A percentile compares a stretch with the other conserved stretches of the same genome.
phyloP scores from a whole-genome alignment of 768 basidiomycete genomes.

The Dacryopinax spathularia region DNA sequence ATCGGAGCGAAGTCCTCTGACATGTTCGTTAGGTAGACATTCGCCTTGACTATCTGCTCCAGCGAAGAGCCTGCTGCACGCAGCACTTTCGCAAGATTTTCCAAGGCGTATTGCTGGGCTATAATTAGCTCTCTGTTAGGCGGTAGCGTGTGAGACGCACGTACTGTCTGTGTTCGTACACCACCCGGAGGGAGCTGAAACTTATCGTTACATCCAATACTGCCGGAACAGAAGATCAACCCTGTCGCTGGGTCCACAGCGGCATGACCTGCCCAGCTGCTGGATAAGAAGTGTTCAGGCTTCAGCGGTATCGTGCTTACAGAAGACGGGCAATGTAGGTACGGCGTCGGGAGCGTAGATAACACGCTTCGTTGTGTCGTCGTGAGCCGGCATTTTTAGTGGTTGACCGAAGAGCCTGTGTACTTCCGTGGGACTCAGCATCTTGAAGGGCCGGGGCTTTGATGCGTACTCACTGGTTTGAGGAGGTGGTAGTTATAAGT shows the following conservation, averaged over 20 bases:
- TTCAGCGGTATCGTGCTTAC: background rate
- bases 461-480: background rate
- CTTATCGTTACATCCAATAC: background rate
- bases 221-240: background rate
- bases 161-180: background rate
- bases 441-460: background rate
- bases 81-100: conserved; percentile 41
- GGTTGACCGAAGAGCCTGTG: background rate
- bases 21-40: conserved; percentile 50
- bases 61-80: conserved; percentile 42
- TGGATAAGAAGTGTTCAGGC: background rate
- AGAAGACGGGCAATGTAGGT: background rate
- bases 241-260: background rate
- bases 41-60: conserved; percentile 38
- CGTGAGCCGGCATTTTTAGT: background rate
- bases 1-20: conserved; percentile 36
- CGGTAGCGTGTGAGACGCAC: background rate
- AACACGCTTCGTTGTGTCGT: background rate
- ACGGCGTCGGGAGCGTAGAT: background rate
- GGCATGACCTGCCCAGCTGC: background rate
- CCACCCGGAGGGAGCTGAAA: background rate
- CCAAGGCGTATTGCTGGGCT: background rate
- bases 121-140: background rate
- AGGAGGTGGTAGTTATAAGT: background rate
- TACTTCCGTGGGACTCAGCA: background rate